These are phyloP conservation scores for Mortierella polycephala DNA, from an alignment of 371 early-diverging fungal species.

Conservation along the genomic window DNA sequence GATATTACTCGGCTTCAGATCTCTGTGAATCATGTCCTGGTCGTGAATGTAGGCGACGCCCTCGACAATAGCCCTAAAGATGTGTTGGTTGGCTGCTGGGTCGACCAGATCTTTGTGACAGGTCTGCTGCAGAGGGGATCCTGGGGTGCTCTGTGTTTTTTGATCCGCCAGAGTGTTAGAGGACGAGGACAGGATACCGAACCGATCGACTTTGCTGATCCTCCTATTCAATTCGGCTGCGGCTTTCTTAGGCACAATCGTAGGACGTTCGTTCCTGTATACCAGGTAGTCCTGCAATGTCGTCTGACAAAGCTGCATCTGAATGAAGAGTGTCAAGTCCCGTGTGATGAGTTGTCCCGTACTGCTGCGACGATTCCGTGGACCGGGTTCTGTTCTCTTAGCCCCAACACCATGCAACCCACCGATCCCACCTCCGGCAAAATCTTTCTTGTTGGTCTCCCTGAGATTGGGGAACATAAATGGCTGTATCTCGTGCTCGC, in stretches of 20 bases:
- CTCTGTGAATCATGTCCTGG: slow-evolving; percentile 80
- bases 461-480: slow-evolving; percentile 21
- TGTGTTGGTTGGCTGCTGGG: slow-evolving; percentile 57
- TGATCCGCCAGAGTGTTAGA: slow-evolving; percentile 2
- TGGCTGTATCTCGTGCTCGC: slow-evolving; percentile 13
- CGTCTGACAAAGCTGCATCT: slow-evolving; percentile 89
- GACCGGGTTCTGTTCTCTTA: not conserved
- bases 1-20: slow-evolving; percentile 85
- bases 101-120: slow-evolving; percentile 57
- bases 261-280: slow-evolving; percentile 59
- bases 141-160: slow-evolving; percentile 44
- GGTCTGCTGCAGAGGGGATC: slow-evolving; percentile 44
- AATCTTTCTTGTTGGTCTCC: slow-evolving; percentile 1
- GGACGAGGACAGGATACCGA: slow-evolving; percentile 14
- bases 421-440: slow-evolving; percentile 27
- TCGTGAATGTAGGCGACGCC: slow-evolving; percentile 80
- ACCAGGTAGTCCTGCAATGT: slow-evolving; percentile 69
- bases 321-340: slow-evolving; percentile 79
- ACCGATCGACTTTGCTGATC: slow-evolving; percentile 8
- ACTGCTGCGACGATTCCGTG: slow-evolving; percentile 13
- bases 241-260: not conserved
- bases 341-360: slow-evolving; percentile 26
- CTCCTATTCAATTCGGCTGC: slow-evolving; percentile 5
- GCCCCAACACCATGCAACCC: slow-evolving; percentile 12
- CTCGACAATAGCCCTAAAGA: slow-evolving; percentile 66